phyloP scores from a whole-genome alignment of 2,329 filamentous ascomycete species.

The Cryphonectria naterciae region DNA sequence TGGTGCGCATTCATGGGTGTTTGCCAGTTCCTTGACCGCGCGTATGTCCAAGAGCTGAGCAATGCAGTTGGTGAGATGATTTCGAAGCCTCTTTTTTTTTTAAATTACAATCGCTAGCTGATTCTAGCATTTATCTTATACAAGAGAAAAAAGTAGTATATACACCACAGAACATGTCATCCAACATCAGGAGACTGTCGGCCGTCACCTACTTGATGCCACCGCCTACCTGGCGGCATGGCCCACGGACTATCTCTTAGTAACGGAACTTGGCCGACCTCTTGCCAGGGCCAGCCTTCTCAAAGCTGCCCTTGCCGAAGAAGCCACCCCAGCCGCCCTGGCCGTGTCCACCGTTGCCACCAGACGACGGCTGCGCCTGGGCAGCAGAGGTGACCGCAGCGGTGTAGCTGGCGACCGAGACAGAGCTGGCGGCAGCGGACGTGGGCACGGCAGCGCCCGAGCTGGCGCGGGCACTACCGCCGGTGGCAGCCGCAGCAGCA shows the following conservation, averaged over 20 bases:
- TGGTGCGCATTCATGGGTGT: too few species aligned
- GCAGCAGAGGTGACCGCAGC: slow-evolving; percentile 10
- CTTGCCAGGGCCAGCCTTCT: not conserved
- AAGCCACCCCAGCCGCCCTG: slow-evolving; percentile 13
- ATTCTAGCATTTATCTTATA: not conserved
- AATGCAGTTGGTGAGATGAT: not conserved
- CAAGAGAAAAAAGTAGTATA: slow-evolving; percentile 9
- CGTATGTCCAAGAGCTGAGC: too few species aligned
- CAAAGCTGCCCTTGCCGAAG: not conserved
- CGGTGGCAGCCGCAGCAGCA: not conserved
- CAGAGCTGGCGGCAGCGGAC: slow-evolving; percentile 1
- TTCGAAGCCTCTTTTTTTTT: not conserved
- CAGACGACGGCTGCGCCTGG: slow-evolving; percentile 7
- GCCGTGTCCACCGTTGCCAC: not conserved
- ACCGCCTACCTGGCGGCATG: not conserved
- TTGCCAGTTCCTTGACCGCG: too few species aligned
- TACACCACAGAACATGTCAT: slow-evolving; percentile 1
- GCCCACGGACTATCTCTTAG: not conserved
- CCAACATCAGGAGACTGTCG: not conserved
- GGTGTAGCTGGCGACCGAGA: slow-evolving; percentile 5
- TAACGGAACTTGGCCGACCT: slow-evolving; percentile 9
- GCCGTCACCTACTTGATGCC: not conserved
- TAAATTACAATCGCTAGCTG: slow-evolving; percentile 7
- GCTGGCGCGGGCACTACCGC: not conserved
- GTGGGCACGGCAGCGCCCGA: not conserved